Evolutionary conservation across 2,329 filamentous ascomycete genomes (phyloP), one percentile per base, ranked within the genome.

Genomic region (Calonectria crousiana): DNA sequence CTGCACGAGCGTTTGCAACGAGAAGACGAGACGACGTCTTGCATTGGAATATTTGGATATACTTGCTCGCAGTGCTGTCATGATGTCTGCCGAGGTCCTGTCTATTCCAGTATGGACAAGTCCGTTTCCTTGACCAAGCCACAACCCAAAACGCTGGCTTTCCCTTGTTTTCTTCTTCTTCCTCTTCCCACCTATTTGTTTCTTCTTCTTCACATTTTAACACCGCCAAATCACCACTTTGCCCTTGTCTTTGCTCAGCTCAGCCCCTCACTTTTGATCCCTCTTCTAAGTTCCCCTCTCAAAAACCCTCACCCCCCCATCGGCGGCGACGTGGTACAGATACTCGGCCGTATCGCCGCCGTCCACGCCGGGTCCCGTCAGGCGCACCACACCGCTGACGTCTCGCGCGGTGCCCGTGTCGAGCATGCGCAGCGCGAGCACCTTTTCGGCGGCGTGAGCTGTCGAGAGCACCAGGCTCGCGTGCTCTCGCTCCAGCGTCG

Each of bases 331-430:
- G 81, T 94, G 92, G 86, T 98, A 98, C 82, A 98, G 81, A 81
- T 94, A 90, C 85, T 98, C 96, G 75, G 88, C 92, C 79, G 94
- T 89, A 76, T 89, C 89, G 2, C 86, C 80, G 36, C 67, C 76
- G 34, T 81, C 80, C 13, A 76, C 72, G 52, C 78, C 81, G 30
- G 81, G 82, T 56, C 89, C 88, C 23, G 94, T 96, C 65, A 97
- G 88, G 77, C 95, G 90, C 76, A 98, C 81, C 53, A 98, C 95
- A 3, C 96, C 96, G 85, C 95, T 98, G 38, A 98, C 95, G 84
- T 98, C 96, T 82, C 90, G 93, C 75, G 96, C 96, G n/a, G 93
- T 92, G 0, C 96, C 96, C 0, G 95, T 98, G 81, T 98, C 95
- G 74, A 98, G 84, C 81, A 93, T 89, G 67, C 96, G 89, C 72